Evolutionary conservation across 139 green algal genomes (phyloP), one percentile per base, ranked within the genome.

Genomic region (Mesotaenium endlicherianum): DNA sequence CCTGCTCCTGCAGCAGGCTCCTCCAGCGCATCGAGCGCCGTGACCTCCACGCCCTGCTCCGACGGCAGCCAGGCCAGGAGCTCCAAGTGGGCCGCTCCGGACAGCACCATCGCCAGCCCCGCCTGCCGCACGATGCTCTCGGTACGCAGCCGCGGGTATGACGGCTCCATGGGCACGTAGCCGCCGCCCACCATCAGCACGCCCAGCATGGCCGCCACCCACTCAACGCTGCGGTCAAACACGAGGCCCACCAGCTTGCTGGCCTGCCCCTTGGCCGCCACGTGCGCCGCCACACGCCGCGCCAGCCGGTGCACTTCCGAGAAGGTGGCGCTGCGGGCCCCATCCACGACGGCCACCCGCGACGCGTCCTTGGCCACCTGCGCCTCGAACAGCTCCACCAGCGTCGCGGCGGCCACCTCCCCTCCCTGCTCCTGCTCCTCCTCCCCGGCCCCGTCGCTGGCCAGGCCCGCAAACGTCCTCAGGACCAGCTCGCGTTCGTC

Each of bases 191-290:
- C 58, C 57, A 84, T 79, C 30, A 84, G 38, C 1, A 76, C 41
- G 5, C 77, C 77, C 0, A 74, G 59, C 3, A 84, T 79, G 36
- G 57, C 57, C 31, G 68, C 77, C 30, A 84, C 77, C 77, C 77
- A 84, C n/a, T 84, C 77, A 5, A 64, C 31, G 26, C 77, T 36
- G 17, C 77, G 49, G 38, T 57, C 77, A 38, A 84, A 59, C 17
- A 53, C 69, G 30, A 84, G 30, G 17, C 57, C 77, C 68, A 84
- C 47, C n/a, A 84, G 34, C 34, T 49, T 20, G 45, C 34, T n/a
- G 31, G 31, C 39, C n/a, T n/a, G n/a, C n/a, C n/a, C n/a, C n/a
- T n/a, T n/a, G n/a, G n/a, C n/a, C n/a, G n/a, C n/a, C n/a, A n/a
- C n/a, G n/a, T 72, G 60, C 43, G 60, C 41, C 45, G 70, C 70